A percentile compares a stretch with the other conserved stretches of the same genome.
Evolutionary conservation across 495 filamentous ascomycete genomes (phyloP).

Genomic region (Aspergillus funiculosus): DNA sequence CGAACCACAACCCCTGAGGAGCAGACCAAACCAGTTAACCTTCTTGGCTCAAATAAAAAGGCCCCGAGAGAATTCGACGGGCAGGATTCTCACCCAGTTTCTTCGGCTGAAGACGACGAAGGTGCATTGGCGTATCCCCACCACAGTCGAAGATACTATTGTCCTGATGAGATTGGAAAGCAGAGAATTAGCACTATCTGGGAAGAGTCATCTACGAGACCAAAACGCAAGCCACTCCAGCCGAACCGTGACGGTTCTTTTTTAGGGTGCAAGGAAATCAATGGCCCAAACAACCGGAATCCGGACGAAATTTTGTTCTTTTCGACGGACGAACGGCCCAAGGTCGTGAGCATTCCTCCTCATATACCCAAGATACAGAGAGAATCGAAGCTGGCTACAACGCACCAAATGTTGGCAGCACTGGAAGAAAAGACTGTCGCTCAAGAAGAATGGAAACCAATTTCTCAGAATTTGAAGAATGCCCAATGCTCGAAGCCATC

Average conservation of each 20-base stretch:
- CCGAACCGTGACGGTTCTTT: slow-evolving; percentile 38
- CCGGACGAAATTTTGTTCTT: slow-evolving; percentile 41
- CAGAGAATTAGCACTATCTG: slow-evolving; percentile 37
- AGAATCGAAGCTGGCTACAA: slow-evolving; percentile 18
- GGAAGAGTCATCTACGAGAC: slow-evolving; percentile 30
- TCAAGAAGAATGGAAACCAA: slow-evolving; percentile 31
- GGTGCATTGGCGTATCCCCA: slow-evolving; percentile 1
- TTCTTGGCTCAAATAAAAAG: slow-evolving; percentile 5
- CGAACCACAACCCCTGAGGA: slow-evolving; percentile 28
- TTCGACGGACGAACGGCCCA: slow-evolving; percentile 30
- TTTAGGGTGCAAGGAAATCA: slow-evolving; percentile 45
- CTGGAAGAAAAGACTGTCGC: slow-evolving; percentile 19
- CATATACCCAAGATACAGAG: slow-evolving; percentile 23
- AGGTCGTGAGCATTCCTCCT: slow-evolving; percentile 22
- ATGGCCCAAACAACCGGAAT: slow-evolving; percentile 31
- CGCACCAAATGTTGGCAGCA: slow-evolving; percentile 9
- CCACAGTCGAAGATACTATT: slow-evolving; percentile 29
- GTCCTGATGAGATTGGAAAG: slow-evolving; percentile 42
- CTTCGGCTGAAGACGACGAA: slow-evolving; percentile 11
- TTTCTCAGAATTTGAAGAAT: slow-evolving; percentile 42
- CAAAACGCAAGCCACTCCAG: slow-evolving; percentile 20
- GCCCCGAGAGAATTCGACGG: slow-evolving; percentile 14
- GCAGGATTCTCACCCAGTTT: slow-evolving; percentile 20
- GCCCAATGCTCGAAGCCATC: slow-evolving; percentile 39
- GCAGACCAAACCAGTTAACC: slow-evolving; percentile 4